Base-by-base conservation (phyloP, 192 early-diverging fungal genomes). In the Lobosporangium transversale region DNA sequence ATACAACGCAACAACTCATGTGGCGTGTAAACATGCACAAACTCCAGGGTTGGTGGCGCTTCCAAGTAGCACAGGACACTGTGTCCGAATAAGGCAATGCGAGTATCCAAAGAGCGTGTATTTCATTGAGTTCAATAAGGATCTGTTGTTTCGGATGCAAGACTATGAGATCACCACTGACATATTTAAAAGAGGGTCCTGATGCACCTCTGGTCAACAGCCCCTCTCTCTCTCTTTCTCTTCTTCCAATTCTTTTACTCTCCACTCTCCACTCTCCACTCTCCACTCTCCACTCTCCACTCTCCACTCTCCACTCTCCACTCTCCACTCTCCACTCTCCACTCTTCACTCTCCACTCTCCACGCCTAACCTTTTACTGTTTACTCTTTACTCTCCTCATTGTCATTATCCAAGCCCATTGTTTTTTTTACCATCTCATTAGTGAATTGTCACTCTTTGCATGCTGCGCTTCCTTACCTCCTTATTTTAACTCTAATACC, bases 301-400 rank as follows among this genome's bases (percentile, higher is more conserved):
- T 55, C 42, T 37, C 30, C 27, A 21, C 11, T 53, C 47, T 54
- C 40, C 4, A 20, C 47, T 58, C 45, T 68, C 37, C 15, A 29
- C 36, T 58, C 37, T 52, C 21, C 29, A 37, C 23, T 35, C 35
- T 37, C 21, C 51, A 36, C 42, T 65, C 52, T 45, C 27, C 40
- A 7, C n/a, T 26, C 50, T 11, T 20, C 30, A 49, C 23, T 31
- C 20, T 36, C 29, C 30, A n/a, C 37, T 35, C 37, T 44, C 47
- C 27, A 50, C 47, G 49, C 48, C 24, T 43, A 7, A 42, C 62
- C 53, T 40, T 52, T 33, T 29, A 35, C 43, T 57, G 54, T 57
- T 33, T 24, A 18, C 45, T 57, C 35, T 30, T 14, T 24, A n/a
- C 35, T 57, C 47, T 56, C 44, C 53, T 14, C 32, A 18, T 8